These are phyloP conservation scores for Coniosporium apollinis DNA, from an alignment of 495 filamentous ascomycete genomes.

Conservation along the genomic window DNA sequence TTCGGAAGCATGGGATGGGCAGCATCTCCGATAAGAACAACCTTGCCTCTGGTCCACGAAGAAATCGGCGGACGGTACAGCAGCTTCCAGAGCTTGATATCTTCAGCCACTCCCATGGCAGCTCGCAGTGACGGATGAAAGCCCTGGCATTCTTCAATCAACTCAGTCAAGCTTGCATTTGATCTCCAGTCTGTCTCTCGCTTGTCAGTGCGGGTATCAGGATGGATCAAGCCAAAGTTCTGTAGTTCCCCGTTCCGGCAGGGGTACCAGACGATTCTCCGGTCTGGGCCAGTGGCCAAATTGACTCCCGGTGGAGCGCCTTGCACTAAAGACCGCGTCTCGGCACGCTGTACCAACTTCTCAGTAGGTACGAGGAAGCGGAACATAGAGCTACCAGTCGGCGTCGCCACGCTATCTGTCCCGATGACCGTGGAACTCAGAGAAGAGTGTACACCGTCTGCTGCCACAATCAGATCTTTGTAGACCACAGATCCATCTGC, in stretches of 20 bases:
- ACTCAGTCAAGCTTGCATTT: slow-evolving; percentile 5
- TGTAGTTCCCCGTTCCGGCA: slow-evolving; percentile 30
- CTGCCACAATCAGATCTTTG: slow-evolving; percentile 32
- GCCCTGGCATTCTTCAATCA: slow-evolving; percentile 1
- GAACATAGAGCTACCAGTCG: slow-evolving; percentile 23
- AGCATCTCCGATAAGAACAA: slow-evolving; percentile 5
- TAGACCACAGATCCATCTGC: slow-evolving; percentile 18
- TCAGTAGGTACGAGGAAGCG: slow-evolving; percentile 29
- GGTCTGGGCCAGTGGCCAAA: slow-evolving; percentile 15
- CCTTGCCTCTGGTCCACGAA: slow-evolving; percentile 1
- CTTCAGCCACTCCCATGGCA: background rate
- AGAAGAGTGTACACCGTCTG: slow-evolving; percentile 31
- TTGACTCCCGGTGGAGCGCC: slow-evolving; percentile 18
- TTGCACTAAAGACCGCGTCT: slow-evolving; percentile 16
- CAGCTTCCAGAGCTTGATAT: slow-evolving; percentile 7
- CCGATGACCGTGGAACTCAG: slow-evolving; percentile 1
- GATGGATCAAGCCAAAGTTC: slow-evolving; percentile 30
- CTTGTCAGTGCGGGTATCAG: slow-evolving; percentile 9
- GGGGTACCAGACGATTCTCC: slow-evolving; percentile 27
- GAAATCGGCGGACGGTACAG: slow-evolving; percentile 5
- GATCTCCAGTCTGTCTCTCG: slow-evolving; percentile 5
- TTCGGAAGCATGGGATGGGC: background rate
- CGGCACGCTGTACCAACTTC: slow-evolving; percentile 21
- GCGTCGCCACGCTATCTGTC: background rate
- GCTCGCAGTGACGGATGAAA: slow-evolving; percentile 5